Evolutionary conservation across 768 basidiomycete genomes (phyloP).

Genomic region (Suillus alpinus): DNA sequence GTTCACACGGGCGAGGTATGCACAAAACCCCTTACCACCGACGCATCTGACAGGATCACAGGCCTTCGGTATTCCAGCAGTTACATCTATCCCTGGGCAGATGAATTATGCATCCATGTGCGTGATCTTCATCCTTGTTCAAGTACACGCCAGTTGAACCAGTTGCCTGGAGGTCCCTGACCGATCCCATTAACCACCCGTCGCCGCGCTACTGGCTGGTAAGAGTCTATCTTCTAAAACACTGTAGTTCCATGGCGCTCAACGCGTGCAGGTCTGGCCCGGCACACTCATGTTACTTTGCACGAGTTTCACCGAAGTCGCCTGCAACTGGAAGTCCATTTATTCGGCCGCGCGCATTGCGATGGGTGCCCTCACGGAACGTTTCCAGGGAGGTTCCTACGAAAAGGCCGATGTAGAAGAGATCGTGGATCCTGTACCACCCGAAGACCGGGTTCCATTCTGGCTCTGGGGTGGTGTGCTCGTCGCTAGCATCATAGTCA

Average conservation of each 20-base stretch:
- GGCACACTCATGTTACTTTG: conserved; percentile 50
- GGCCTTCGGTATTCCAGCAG: conserved; percentile 18
- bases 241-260: not conserved
- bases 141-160: not conserved
- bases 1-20: conserved; percentile 42
- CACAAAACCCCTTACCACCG: not conserved
- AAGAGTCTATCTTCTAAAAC: not conserved
- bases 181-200: conserved; percentile 40
- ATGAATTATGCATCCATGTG: conserved; percentile 24
- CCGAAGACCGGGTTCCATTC: conserved; percentile 52
- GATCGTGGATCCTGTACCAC: conserved; percentile 51
- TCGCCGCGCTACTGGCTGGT: conserved; percentile 59
- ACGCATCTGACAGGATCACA: conserved; percentile 2
- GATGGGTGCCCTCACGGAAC: conserved; percentile 4
- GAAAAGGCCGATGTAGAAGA: conserved; percentile 27
- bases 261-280: conserved; percentile 20
- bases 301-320: conserved; percentile 33
- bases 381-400: conserved; percentile 3
- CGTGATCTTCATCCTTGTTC: not conserved
- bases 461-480: conserved; percentile 56
- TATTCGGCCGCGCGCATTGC: conserved; percentile 7
- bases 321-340: conserved; percentile 22
- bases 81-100: conserved; percentile 13
- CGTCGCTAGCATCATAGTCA: conserved; percentile 45
- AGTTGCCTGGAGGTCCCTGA: conserved; percentile 34